Base-by-base conservation (phyloP, 192 early-diverging fungal species). In the Fimicolochytrium jonesii region DNA sequence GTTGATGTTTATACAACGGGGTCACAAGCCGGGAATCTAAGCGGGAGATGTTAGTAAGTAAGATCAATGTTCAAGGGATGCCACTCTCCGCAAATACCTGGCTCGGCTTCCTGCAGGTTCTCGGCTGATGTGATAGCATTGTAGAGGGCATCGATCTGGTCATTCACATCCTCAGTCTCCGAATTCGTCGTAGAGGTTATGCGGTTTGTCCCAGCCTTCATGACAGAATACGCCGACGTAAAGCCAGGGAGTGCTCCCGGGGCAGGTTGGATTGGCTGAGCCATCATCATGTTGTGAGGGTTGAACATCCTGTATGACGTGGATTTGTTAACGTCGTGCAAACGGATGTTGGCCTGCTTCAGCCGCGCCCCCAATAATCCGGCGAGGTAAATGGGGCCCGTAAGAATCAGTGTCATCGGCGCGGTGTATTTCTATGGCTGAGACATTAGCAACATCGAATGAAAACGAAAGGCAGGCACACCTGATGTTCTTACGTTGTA, bases 1-100 rank as follows among this genome's bases (percentile, higher is more conserved):
- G 86, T 56, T 93, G 92, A 69, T 93, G 88, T 53, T 82, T 71
- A 47, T 87, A 86, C 75, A 93, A 66, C n/a, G 52, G 61, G 0
- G 92, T 77, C 17, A 57, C 35, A 11, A 84, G 36, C 2, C 47
- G n/a, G 25, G 26, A 30, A 59, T 77, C 76, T 72, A n/a, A n/a
- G n/a, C n/a, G n/a, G n/a, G n/a, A n/a, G n/a, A n/a, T n/a, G n/a
- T 37, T 13, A 6, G 46, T 48, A 11, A 6, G 55, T 18, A 23
- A 39, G 43, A 67, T 10, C 13, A 53, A 20, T 30, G 5, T 10
- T 9, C 25, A 10, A 23, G 7, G 51, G 26, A 53, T 53, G 46
- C n/a, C n/a, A n/a, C n/a, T n/a, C n/a, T n/a, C n/a, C n/a, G n/a
- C n/a, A n/a, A n/a, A n/a, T 49, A 56, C 79, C 66, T 22, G 84